Evolutionary conservation across 176 grass and related monocot genomes (phyloP).

Genomic region (Musa beccarii): DNA sequence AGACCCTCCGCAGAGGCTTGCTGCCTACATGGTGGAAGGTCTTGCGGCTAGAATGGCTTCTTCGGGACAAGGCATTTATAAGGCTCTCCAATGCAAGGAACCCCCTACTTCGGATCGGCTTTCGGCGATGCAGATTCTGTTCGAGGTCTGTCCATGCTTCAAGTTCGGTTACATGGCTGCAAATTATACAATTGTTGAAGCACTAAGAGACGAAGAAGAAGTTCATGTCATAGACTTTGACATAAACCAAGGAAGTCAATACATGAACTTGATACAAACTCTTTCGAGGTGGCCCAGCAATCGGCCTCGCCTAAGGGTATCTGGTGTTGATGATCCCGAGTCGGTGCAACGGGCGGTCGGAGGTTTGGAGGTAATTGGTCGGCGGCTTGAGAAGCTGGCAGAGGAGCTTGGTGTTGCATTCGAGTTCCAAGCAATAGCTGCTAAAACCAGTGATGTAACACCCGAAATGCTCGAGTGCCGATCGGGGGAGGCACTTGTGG

Average conservation of each 20-base stretch:
- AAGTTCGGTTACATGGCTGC: constrained; percentile 88
- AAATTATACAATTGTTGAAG: constrained; percentile 84
- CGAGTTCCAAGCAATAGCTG: constrained; percentile 71
- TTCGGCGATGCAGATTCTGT: constrained; percentile 97
- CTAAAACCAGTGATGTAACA: constrained; percentile 66
- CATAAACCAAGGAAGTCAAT: constrained; percentile 91
- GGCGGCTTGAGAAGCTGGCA: constrained; percentile 68
- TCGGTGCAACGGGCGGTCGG: constrained; percentile 83
- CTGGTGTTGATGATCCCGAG: constrained; percentile 91
- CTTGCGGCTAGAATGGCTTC: constrained; percentile 82
- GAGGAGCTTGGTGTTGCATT: constrained; percentile 63
- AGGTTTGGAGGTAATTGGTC: constrained; percentile 81
- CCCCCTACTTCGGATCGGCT: constrained; percentile 80
- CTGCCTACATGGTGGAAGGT: constrained; percentile 83
- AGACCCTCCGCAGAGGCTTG: constrained; percentile 74
- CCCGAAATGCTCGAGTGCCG: constrained; percentile 74
- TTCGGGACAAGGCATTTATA: constrained; percentile 81
- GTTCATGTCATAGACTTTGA: constrained; percentile 95
- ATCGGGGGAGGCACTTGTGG: constrained; percentile 63
- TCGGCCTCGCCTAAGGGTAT: constrained; percentile 56
- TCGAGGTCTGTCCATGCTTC: constrained; percentile 90
- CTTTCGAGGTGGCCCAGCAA: constrained; percentile 54
- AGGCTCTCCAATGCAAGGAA: constrained; percentile 83
- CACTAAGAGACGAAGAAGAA: constrained; percentile 68
- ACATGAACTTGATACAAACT: constrained; percentile 76